Percentiles rank a stretch among this genome's conserved stretches.
Conservation (phyloP, 2,329 filamentous ascomycete genomes). For the Paradendryphiella salina region DNA sequence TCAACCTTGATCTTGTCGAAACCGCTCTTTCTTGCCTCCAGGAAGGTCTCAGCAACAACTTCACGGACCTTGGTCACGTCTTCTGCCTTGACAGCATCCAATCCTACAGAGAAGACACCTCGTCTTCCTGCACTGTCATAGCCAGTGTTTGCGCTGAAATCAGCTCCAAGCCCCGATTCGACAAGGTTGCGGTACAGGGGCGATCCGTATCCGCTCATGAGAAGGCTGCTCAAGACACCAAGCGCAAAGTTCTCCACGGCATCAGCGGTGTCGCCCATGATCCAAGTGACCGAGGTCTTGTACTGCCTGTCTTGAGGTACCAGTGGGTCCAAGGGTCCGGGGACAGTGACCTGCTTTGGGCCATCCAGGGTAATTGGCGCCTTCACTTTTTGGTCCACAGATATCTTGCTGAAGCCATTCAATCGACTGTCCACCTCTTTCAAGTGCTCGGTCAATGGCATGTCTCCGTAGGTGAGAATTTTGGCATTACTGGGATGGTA, state of each 20-base stretch:
- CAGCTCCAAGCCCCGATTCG: constrained; percentile 84
- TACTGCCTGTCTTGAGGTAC: constrained; percentile 83
- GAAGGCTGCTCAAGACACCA: constrained; percentile 75
- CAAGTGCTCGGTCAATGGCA: constrained; percentile 81
- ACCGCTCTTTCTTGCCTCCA: constrained; percentile 70
- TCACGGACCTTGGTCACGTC: constrained; percentile 77
- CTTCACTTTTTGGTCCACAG: constrained; percentile 73
- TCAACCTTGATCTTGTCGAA: constrained; percentile 91
- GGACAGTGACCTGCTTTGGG: constrained; percentile 69
- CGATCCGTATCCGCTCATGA: constrained; percentile 94
- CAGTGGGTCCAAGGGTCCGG: constrained; percentile 83
- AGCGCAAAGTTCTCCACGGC: constrained; percentile 87
- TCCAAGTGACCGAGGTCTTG: constrained; percentile 94
- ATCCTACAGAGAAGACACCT: constrained; percentile 85
- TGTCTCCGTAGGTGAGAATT: constrained; percentile 91
- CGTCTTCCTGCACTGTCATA: constrained; percentile 78
- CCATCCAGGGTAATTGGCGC: constrained; percentile 72
- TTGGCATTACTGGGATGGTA: constrained; percentile 98
- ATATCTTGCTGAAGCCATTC: constrained; percentile 70
- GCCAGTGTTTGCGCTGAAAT: constrained; percentile 93
- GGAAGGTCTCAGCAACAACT: constrained; percentile 72
- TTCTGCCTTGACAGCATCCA: constrained; percentile 83
- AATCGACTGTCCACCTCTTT: constrained; percentile 76
- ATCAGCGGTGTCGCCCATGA: constrained; percentile 80
- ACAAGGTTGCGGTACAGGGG: constrained; percentile 88